Evolutionary conservation across 1,139 yeast species (phyloP), one percentile per base, ranked within the genome.

Genomic region (Pichia sp.): DNA sequence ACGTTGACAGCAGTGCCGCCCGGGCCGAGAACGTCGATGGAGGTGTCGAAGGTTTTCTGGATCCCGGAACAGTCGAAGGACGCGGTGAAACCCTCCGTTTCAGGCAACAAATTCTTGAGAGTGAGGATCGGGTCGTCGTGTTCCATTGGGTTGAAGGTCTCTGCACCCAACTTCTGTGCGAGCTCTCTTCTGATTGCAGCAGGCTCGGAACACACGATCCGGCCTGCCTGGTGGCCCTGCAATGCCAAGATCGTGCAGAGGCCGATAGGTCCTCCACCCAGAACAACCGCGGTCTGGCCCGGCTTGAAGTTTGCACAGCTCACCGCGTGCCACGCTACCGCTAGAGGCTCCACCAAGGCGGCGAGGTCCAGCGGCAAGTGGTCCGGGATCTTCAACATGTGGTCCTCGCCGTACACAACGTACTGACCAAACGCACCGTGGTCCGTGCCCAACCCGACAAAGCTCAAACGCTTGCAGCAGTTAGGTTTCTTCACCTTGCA

Each of bases 221-320:
- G 72, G 2, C 73, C 68, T 2, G 82, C 83, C 26, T 78, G 74
- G 55, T 76, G 76, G 9, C 83, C 86, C 56, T 79, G 75, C 45
- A 82, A 69, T 1, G 84, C 84, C 47, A 80, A 66, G 31, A 80
- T 70, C 1, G 82, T 74, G 23, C 82, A 79, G 41, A 81, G 65
- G 1, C 87, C 87, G 62, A 82, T 81, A 28, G 86, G 85, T 5
- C 87, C 87, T 47, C 82, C 80, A 37, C 86, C 85, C 3, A 81
- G 64, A 44, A 82, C 76, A 36, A 81, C 63, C 3, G 81, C 84
- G 13, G 75, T 68, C 41, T 74, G 71, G 28, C 83, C 84, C 21
- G 64, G 65, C 55, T 70, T 62, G 59, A 79, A 72, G n/a, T 66
- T 65, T 0, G 80, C 68, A 18, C 73, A 66, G 48, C 73, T 70